Conservation (phyloP, 2,329 filamentous ascomycete species). For the Beauveria bassiana region DNA sequence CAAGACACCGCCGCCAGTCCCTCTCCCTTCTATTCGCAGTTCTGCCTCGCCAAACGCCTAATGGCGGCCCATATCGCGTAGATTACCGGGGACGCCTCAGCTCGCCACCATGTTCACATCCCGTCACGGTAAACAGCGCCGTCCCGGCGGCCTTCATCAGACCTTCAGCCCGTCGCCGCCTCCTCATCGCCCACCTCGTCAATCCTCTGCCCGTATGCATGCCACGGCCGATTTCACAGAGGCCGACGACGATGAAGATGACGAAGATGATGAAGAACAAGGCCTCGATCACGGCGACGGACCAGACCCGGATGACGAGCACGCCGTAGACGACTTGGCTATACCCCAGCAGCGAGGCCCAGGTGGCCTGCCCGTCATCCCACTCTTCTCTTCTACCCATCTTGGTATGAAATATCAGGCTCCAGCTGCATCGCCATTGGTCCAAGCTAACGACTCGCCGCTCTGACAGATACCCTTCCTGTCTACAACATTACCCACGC, state of each 20-base stretch:
- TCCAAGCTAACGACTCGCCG: slow-evolving; percentile 18
- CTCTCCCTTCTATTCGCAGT: not conserved
- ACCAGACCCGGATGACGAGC: slow-evolving; percentile 38
- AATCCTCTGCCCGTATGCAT: slow-evolving; percentile 31
- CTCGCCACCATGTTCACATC: slow-evolving; percentile 28
- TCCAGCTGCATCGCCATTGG: not conserved
- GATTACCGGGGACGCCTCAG: not conserved
- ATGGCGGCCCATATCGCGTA: slow-evolving; percentile 6
- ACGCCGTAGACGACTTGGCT: slow-evolving; percentile 33
- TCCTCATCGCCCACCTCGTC: slow-evolving; percentile 20
- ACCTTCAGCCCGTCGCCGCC: slow-evolving; percentile 24
- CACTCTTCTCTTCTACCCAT: slow-evolving; percentile 73
- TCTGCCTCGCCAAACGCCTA: not conserved
- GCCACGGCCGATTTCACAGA: slow-evolving; percentile 60
- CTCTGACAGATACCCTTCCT: slow-evolving; percentile 65
- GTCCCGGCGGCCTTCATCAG: slow-evolving; percentile 20
- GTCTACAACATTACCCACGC: slow-evolving; percentile 87
- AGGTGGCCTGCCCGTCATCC: slow-evolving; percentile 43
- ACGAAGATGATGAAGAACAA: slow-evolving; percentile 29
- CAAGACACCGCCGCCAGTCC: not conserved
- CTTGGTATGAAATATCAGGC: slow-evolving; percentile 47
- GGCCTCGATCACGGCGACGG: slow-evolving; percentile 43
- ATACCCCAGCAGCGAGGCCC: slow-evolving; percentile 18
- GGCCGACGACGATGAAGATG: slow-evolving; percentile 48
- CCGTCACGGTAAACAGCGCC: slow-evolving; percentile 26